phyloP scores from a whole-genome alignment of 192 early-diverging fungal species.

The Coemansia furcata region DNA sequence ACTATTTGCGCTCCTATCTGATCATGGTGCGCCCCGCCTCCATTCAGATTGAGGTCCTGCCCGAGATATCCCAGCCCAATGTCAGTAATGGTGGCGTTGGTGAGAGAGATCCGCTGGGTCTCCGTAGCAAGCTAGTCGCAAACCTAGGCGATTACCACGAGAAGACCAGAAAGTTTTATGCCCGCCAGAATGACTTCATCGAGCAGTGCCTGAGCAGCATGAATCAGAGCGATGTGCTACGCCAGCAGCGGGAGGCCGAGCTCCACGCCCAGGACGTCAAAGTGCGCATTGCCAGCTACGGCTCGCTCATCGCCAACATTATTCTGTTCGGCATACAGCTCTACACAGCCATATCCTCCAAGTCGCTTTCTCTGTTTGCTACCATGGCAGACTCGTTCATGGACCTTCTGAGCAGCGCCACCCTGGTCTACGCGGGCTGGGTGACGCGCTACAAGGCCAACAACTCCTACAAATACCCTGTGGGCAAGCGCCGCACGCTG shows the following conservation, averaged over 20 bases:
- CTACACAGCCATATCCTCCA: conserved; percentile 63
- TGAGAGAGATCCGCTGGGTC: conserved; percentile 14
- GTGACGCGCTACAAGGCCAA: conserved; percentile 53
- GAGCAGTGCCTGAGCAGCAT: conserved; percentile 59
- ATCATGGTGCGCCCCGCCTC: not conserved
- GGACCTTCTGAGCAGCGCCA: conserved; percentile 63
- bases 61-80: not conserved
- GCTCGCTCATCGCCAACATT: conserved; percentile 62
- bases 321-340: conserved; percentile 61
- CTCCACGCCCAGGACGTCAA: conserved; percentile 18
- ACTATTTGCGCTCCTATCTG: not conserved
- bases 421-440: conserved; percentile 57
- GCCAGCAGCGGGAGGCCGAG: not conserved
- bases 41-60: conserved; percentile 4
- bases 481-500: conserved; percentile 65
- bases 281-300: conserved; percentile 62
- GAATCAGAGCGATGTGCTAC: conserved; percentile 8
- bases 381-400: conserved; percentile 76
- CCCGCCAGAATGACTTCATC: conserved; percentile 80
- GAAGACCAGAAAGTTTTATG: conserved; percentile 67
- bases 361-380: conserved; percentile 67
- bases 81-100: not conserved
- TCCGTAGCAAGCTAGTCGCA: conserved; percentile 8
- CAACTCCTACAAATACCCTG: conserved; percentile 67
- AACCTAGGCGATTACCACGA: conserved; percentile 10